phyloP scores from a whole-genome alignment of 768 basidiomycete species.

The Mycena rebaudengoi region DNA sequence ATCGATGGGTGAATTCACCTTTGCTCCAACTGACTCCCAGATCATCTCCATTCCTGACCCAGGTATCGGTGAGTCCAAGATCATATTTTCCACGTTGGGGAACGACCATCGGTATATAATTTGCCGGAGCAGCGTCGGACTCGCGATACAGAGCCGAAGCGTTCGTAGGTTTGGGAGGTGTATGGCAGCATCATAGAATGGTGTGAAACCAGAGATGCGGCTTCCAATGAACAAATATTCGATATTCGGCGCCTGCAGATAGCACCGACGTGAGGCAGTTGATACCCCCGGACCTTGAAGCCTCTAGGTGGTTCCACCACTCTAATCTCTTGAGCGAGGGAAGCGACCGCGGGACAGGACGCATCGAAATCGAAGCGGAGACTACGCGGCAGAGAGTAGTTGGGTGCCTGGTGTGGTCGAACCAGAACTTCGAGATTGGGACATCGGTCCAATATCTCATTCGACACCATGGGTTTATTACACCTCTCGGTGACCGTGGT shows the following conservation, averaged over 20 bases:
- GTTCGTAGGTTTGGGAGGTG: conserved; percentile 58
- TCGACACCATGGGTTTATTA: conserved; percentile 41
- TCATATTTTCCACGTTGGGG: conserved; percentile 59
- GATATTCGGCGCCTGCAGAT: conserved; percentile 58
- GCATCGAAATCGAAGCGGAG: conserved; percentile 64
- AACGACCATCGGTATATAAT: conserved; percentile 58
- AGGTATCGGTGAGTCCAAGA: conserved; percentile 57
- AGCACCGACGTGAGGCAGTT: conserved; percentile 67
- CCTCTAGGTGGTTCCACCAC: conserved; percentile 71
- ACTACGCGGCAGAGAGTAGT: not conserved
- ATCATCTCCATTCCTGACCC: conserved; percentile 50
- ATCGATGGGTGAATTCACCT: no score
- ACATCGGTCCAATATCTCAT: conserved; percentile 60
- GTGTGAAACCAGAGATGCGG: conserved; percentile 38
- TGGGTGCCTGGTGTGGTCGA: conserved; percentile 49
- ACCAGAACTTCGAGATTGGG: conserved; percentile 62
- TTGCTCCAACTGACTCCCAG: conserved; percentile 63
- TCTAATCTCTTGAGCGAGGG: conserved; percentile 67
- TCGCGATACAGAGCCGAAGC: conserved; percentile 59
- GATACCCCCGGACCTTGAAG: conserved; percentile 70
- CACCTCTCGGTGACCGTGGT: conserved; percentile 53
- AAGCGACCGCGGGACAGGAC: conserved; percentile 51
- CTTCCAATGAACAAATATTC: conserved; percentile 68
- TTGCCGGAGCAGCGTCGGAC: conserved; percentile 58
- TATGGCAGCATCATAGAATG: conserved; percentile 35